phyloP scores from a whole-genome alignment of 1,139 yeast genomes.

The Blastobotrys serpentis region DNA sequence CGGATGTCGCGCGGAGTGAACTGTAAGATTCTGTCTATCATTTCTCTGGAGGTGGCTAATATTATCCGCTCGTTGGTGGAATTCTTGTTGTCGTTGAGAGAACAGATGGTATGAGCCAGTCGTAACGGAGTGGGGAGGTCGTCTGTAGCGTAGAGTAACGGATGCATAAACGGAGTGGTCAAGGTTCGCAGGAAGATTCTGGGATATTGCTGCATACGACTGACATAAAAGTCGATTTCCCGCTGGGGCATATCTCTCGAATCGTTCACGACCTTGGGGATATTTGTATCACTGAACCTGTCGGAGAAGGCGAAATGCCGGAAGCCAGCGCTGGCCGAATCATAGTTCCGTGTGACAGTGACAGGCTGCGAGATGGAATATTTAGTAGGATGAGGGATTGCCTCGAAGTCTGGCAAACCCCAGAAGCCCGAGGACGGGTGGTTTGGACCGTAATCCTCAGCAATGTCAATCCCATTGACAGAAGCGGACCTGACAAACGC shows the following conservation, averaged over 20 bases:
- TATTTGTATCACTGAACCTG: neutral
- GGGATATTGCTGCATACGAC: constrained; percentile 21
- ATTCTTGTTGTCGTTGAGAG: constrained; percentile 12
- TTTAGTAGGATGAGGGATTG: neutral
- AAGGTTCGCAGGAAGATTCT: constrained; percentile 18
- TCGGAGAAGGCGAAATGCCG: neutral
- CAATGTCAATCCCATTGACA: constrained; percentile 1
- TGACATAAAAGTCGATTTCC: constrained; percentile 4
- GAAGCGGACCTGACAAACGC: neutral
- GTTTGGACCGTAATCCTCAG: constrained; percentile 6
- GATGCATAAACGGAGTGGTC: constrained; percentile 21
- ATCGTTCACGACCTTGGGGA: neutral
- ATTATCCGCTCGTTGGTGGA: constrained; percentile 10
- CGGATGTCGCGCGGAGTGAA: neutral
- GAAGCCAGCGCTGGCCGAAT: neutral
- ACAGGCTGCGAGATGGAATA: neutral
- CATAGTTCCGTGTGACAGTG: neutral
- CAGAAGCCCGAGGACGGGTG: no score
- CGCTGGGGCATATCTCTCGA: neutral
- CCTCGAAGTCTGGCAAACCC: neutral
- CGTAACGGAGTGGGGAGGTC: constrained; percentile 17
- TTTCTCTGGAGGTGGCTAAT: neutral
- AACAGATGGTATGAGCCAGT: constrained; percentile 19
- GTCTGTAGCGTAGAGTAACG: constrained; percentile 15
- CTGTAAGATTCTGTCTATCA: constrained; percentile 4